phyloP scores from a whole-genome alignment of 352 stramenopile species.

The Pythium dissimile region DNA sequence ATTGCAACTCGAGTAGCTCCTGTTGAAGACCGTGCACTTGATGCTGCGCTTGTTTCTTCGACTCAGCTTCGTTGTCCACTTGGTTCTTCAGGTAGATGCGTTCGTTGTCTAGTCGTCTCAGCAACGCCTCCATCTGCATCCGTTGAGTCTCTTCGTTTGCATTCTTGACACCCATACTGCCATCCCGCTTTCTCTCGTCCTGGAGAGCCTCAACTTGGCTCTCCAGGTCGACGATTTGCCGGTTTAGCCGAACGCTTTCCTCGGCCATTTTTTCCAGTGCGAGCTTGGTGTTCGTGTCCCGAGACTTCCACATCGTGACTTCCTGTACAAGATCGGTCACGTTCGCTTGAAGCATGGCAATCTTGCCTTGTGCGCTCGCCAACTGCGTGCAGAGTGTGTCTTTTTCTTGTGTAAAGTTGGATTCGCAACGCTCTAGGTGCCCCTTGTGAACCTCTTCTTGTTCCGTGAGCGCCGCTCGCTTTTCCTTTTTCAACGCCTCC shows the following conservation, averaged over 20 bases:
- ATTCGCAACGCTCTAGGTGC: conserved; percentile 44
- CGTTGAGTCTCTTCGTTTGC: conserved; percentile 73
- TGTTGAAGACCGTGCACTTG: conserved; percentile 38
- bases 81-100: conserved; percentile 82
- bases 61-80: conserved; percentile 48
- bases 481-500: conserved; percentile 67
- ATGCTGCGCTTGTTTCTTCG: conserved; percentile 39
- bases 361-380: conserved; percentile 49
- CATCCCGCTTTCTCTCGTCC: conserved; percentile 46
- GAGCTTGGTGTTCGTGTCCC: conserved; percentile 61
- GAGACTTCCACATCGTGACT: conserved; percentile 56
- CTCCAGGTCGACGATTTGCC: conserved; percentile 67
- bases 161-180: conserved; percentile 51
- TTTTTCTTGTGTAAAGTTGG: conserved; percentile 49
- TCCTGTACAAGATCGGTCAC: conserved; percentile 77
- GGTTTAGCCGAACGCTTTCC: conserved; percentile 59
- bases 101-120: conserved; percentile 75
- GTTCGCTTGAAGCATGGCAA: conserved; percentile 67
- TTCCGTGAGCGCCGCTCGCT: conserved; percentile 37
- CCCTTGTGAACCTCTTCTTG: conserved; percentile 60
- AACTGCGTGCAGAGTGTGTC: conserved; percentile 42
- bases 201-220: conserved; percentile 47
- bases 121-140: conserved; percentile 73
- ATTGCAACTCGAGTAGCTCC: conserved; percentile 39
- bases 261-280: conserved; percentile 72